Evolutionary conservation across 129 eudicot species (phyloP).

Genomic region (Arctium lappa): DNA sequence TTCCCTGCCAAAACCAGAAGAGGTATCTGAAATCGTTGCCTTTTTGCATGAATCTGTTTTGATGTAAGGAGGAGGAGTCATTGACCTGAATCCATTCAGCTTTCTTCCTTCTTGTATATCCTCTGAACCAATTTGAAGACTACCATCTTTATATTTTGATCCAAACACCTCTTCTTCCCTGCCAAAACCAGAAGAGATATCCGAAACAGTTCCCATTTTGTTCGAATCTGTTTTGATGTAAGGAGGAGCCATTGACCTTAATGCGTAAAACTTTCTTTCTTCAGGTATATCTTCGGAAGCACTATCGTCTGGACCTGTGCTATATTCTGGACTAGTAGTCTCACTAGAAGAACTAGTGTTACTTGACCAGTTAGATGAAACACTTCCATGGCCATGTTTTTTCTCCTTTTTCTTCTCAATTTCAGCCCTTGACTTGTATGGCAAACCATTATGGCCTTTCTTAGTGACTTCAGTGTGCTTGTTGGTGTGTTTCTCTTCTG

Average conservation of each 20-base stretch:
- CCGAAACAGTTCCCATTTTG: neutral
- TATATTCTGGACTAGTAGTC: constrained; percentile 24
- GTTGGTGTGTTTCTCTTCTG: constrained; percentile 3
- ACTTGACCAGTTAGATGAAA: constrained; percentile 29
- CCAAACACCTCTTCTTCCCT: neutral
- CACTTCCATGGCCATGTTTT: constrained; percentile 16
- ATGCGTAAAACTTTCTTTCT: neutral
- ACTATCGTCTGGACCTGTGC: constrained; percentile 23
- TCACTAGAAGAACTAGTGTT: constrained; percentile 21
- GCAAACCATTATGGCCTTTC: neutral
- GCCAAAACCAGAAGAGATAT: neutral
- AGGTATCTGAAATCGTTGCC: neutral
- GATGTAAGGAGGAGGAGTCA: neutral
- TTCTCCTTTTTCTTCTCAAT: neutral
- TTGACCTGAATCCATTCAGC: neutral
- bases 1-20: neutral
- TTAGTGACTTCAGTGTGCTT: neutral
- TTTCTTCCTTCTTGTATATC: neutral
- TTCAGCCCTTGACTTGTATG: neutral
- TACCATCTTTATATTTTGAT: neutral
- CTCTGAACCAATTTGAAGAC: neutral
- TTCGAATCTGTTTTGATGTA: neutral
- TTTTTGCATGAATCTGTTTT: neutral
- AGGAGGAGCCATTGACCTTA: neutral
- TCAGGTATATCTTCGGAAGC: constrained; percentile 13